Evolutionary conservation across 805 yeast genomes (phyloP), one percentile per base, ranked within the genome.

Genomic region (Barnettozyma sp.): DNA sequence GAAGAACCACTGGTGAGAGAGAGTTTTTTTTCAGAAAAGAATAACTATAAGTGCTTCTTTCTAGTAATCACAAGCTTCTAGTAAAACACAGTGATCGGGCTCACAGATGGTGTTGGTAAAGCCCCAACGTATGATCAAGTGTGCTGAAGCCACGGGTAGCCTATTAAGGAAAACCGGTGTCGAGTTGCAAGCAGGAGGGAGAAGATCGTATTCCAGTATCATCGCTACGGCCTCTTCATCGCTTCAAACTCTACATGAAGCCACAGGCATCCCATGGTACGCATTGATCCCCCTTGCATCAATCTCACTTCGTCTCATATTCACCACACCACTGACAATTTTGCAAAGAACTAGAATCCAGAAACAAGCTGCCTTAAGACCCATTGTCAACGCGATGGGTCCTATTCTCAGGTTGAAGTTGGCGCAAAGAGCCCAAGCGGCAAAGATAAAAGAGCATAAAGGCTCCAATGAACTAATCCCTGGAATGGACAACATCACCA

Each of bases 221-320:
- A 27, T 42, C 22, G 25, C 50, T 3, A 18, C 37, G 3, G 43
- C 54, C 18, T 56, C 65, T 1, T 55, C 58, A 9, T 39, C 56
- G 9, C 44, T 79, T 15, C 73, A 70, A 40, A 41, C 61, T 1
- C 33, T 74, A 1, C 90, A 82, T 56, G 58, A 68, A 7, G 37
- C 49, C n/a, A 54, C 77, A 1, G 82, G 82, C 0, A 48, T 88
- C 3, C 86, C 94, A 4, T 88, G 97, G 96, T 76, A 84, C 67
- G 72, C 73, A 0, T 60, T 86, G 25, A 80, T 88, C 8, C 97
- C 97, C 0, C 22, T 76, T 5, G 60, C 82, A 0, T 84, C 96
- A 0, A 54, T 87, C 17, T 60, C 75, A 0, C 55, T 88, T 15
- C 68, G 97, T 45, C 53, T 82, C 0, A 43, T 66, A 2, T 64